Evolutionary conservation across 495 filamentous ascomycete genomes (phyloP), one percentile per base, ranked within the genome.

Genomic region (Pyrenopolyporus hunteri): DNA sequence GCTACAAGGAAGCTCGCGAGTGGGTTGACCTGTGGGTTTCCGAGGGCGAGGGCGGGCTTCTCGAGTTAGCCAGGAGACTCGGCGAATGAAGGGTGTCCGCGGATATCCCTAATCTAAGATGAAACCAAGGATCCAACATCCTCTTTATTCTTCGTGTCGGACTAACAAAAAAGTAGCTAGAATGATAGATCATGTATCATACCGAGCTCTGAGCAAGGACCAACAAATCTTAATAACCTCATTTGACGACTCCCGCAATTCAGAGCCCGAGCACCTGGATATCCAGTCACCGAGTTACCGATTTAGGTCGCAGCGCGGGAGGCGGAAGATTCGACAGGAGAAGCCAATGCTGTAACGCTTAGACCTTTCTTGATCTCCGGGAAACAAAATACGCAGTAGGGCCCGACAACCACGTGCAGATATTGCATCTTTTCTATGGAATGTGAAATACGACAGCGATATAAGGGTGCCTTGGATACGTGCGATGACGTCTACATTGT

Each of bases 11-110:
- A 43, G 75, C 75, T 48, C 83, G 81, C 58, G 78, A 75, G 3
- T 91, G 83, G 81, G 86, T 86, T 26, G 85, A 89, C 62, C 39
- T 88, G 45, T 89, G 86, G 87, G 70, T 89, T 36, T 57, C 44
- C 6, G 64, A 72, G 32, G 72, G 63, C 0, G 74, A 85, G 47
- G 78, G 70, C 6, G 85, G 85, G 4, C 82, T 87, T 56, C 39
- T 81, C 31, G 79, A 81, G 59, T 70, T 86, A 8, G 84, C 82
- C 9, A 73, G 72, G 64, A 74, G 73, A 63, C 70, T 82, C 71
- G 77, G 79, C 36, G 54, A 63, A 59, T 48, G 36, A 67, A 33
- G 19, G 33, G 14, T 50, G 28, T n/a, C 0, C 23, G 2, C 13
- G 19, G 2, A n/a, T 42, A 42, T 23, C 29, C 35, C 50, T 31